Percentiles rank a stretch among this genome's conserved stretches.
phyloP scores from a whole-genome alignment of 306 rosid genomes.

The Trifolium pratense region DNA sequence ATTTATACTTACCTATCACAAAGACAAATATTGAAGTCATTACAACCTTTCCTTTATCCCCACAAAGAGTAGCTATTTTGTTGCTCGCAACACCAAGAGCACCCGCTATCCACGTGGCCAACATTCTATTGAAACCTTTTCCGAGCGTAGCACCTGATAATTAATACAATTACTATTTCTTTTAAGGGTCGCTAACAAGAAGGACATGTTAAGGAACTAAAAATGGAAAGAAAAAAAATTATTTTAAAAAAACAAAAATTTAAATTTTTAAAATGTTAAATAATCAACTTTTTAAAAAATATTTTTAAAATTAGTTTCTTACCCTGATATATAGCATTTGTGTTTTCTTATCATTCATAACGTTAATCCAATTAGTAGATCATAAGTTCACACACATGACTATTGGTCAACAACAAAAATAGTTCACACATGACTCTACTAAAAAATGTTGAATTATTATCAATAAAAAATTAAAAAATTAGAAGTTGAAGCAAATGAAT shows the following conservation, averaged over 20 bases:
- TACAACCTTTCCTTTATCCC: slow-evolving; percentile 19
- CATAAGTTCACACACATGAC: background rate
- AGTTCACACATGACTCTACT: background rate
- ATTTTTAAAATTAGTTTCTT: too few relatives aligned
- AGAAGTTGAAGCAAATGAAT: too few relatives aligned
- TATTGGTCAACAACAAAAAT: background rate
- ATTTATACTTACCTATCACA: slow-evolving; percentile 25
- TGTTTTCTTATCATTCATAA: too few relatives aligned
- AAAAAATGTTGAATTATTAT: background rate
- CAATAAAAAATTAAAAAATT: background rate
- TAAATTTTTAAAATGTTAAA: too few relatives aligned
- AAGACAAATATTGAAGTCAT: slow-evolving; percentile 35
- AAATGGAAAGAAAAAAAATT: too few relatives aligned
- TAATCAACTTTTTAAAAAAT: too few relatives aligned
- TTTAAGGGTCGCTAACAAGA: background rate
- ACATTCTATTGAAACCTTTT: slow-evolving; percentile 49
- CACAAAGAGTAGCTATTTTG: slow-evolving; percentile 29
- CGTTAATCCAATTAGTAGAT: background rate
- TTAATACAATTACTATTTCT: background rate
- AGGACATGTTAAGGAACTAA: too few relatives aligned
- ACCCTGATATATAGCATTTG: too few relatives aligned
- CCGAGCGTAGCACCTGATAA: slow-evolving; percentile 52
- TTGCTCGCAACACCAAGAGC: slow-evolving; percentile 36
- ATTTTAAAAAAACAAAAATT: too few relatives aligned
- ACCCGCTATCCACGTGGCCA: slow-evolving; percentile 44